Evolutionary conservation across 1,284 basidiomycete genomes (phyloP).

Genomic region (Earliella scabrosa): DNA sequence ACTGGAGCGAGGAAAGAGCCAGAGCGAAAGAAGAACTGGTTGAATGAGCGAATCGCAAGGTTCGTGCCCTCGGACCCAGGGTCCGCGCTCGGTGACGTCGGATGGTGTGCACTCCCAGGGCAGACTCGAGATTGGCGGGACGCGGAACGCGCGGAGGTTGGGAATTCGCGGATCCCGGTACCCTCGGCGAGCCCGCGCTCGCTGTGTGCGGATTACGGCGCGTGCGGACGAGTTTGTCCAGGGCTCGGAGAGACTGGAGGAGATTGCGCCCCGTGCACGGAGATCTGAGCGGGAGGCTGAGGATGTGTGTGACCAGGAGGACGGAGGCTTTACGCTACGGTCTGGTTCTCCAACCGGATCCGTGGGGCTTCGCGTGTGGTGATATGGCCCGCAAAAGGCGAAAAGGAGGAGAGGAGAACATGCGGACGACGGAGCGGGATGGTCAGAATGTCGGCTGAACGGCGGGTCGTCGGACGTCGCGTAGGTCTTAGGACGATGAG

Average conservation of each 20-base stretch:
- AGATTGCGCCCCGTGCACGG: slow-evolving; percentile 7
- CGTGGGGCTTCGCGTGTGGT: slow-evolving; percentile 20
- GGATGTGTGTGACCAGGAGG: slow-evolving; percentile 9
- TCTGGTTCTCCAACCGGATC: slow-evolving; percentile 7
- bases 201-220: background rate
- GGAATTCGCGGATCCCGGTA: slow-evolving; percentile 17
- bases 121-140: background rate
- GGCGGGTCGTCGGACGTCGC: slow-evolving; percentile 21
- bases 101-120: background rate
- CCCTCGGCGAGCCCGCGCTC: slow-evolving; percentile 12
- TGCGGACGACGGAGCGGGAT: slow-evolving; percentile 2
- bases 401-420: background rate
- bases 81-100: background rate
- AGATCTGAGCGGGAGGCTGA: slow-evolving; percentile 5
- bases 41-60: background rate
- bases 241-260: background rate
- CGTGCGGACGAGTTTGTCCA: background rate
- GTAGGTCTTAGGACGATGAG: slow-evolving; percentile 2
- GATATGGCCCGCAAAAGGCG: slow-evolving; percentile 17
- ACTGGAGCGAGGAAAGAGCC: background rate
- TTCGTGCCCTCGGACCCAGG: slow-evolving; percentile 2
- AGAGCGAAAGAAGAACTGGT: background rate
- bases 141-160: background rate
- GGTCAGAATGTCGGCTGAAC: slow-evolving; percentile 21
- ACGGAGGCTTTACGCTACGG: slow-evolving; percentile 17